phyloP scores from a whole-genome alignment of 768 basidiomycete genomes.

The Antrodiella citrinella region DNA sequence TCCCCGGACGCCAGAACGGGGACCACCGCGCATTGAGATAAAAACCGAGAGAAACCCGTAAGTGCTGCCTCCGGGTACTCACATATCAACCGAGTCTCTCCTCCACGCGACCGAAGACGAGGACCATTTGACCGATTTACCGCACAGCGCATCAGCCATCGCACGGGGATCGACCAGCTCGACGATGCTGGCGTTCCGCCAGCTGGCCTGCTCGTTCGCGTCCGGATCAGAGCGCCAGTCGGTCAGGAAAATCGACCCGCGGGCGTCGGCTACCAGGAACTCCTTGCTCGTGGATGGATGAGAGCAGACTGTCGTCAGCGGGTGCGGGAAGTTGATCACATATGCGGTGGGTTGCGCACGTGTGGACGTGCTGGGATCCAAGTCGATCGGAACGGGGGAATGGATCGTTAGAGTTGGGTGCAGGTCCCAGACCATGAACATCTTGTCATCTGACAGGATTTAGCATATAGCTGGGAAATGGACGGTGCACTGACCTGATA shows the following conservation, averaged over 20 bases:
- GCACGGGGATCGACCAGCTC: conserved; percentile 69
- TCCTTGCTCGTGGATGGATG: conserved; percentile 73
- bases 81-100: conserved; percentile 65
- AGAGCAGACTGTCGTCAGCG: conserved; percentile 59
- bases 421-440: conserved; percentile 86
- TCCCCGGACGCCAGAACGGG: background rate
- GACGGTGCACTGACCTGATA: conserved; percentile 46
- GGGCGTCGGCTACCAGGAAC: conserved; percentile 68
- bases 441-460: conserved; percentile 55
- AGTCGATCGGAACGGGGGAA: conserved; percentile 27
- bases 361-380: conserved; percentile 25
- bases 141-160: conserved; percentile 43
- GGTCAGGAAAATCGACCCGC: conserved; percentile 67
- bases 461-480: background rate
- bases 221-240: conserved; percentile 77
- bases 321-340: conserved; percentile 63
- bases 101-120: conserved; percentile 65
- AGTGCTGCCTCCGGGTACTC: conserved; percentile 20
- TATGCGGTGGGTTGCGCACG: conserved; percentile 72
- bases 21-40: background rate
- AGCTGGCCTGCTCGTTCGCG: conserved; percentile 37
- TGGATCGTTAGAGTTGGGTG: conserved; percentile 43
- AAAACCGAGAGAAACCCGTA: background rate
- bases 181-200: conserved; percentile 55
- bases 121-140: conserved; percentile 33